phyloP scores from a whole-genome alignment of 306 rosid species.

The Cicer judaicum region DNA sequence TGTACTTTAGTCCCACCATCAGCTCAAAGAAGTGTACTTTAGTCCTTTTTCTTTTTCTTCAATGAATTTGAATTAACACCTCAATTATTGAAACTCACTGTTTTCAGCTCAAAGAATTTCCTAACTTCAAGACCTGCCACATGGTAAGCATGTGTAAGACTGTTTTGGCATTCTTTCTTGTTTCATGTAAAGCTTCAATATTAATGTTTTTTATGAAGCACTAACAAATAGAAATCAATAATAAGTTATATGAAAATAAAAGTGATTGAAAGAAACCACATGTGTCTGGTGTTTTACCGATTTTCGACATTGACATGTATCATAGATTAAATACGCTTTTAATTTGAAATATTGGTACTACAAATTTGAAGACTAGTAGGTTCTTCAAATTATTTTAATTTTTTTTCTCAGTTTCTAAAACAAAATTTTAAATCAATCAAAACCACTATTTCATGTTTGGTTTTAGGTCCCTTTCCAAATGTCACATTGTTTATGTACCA shows the following conservation, averaged over 20 bases:
- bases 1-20: constrained; percentile 44
- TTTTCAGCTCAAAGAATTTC: constrained; percentile 39
- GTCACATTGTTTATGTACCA: no score
- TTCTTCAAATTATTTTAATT: constrained; percentile 14
- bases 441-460: no score
- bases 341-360: no score
- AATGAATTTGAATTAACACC: constrained; percentile 32
- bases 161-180: neutral
- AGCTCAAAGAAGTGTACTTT: constrained; percentile 30
- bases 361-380: neutral
- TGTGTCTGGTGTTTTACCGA: no score
- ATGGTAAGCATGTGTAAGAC: constrained; percentile 36
- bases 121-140: constrained; percentile 40
- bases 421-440: no score
- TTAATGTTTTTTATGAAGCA: neutral
- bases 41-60: constrained; percentile 43
- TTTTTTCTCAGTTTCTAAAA: no score
- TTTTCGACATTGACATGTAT: no score
- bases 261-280: no score
- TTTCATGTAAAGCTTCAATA: constrained; percentile 5
- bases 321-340: no score
- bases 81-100: constrained; percentile 43
- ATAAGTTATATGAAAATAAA: no score
- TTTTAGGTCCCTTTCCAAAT: no score
- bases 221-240: no score